Percentiles rank a stretch among this genome's conserved stretches.
Conservation (phyloP, 78 protist genomes). For the Acrasis kona region DNA sequence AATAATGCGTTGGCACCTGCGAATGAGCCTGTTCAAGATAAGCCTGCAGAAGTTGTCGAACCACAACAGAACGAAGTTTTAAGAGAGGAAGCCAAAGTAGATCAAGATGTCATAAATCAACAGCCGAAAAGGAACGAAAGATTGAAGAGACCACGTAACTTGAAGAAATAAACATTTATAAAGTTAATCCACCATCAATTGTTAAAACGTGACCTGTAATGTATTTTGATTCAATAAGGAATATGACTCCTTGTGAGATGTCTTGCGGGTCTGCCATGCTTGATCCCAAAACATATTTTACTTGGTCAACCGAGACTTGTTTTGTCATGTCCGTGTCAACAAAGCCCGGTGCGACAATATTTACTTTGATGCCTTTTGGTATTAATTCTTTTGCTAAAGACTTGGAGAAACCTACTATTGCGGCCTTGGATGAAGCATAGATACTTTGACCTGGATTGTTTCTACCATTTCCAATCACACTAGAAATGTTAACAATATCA, state of each 20-base stretch:
- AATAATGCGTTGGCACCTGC: too few relatives aligned
- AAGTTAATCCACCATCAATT: slow-evolving; percentile 29
- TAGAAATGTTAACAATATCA: slow-evolving; percentile 3
- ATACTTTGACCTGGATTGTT: slow-evolving; percentile 10
- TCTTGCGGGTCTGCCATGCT: slow-evolving; percentile 9
- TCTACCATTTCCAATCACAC: slow-evolving; percentile 2
- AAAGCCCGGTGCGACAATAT: slow-evolving; percentile 9
- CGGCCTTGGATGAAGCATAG: slow-evolving; percentile 23
- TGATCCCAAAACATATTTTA: background rate
- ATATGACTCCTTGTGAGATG: background rate
- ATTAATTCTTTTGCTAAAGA: slow-evolving; percentile 12
- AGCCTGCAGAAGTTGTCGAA: too few relatives aligned
- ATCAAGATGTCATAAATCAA: too few relatives aligned
- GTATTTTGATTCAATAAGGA: background rate
- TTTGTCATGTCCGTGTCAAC: slow-evolving; percentile 14
- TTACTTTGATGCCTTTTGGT: background rate
- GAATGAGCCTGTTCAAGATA: too few relatives aligned
- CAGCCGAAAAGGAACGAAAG: too few relatives aligned
- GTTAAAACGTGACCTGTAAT: background rate
- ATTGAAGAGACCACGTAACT: too few relatives aligned
- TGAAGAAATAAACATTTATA: too few relatives aligned
- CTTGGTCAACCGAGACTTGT: background rate
- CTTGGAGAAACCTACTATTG: background rate
- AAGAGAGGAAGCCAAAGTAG: too few relatives aligned
- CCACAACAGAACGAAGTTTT: too few relatives aligned